phyloP scores from a whole-genome alignment of 495 filamentous ascomycete genomes.

The Margaritispora aquatica region DNA sequence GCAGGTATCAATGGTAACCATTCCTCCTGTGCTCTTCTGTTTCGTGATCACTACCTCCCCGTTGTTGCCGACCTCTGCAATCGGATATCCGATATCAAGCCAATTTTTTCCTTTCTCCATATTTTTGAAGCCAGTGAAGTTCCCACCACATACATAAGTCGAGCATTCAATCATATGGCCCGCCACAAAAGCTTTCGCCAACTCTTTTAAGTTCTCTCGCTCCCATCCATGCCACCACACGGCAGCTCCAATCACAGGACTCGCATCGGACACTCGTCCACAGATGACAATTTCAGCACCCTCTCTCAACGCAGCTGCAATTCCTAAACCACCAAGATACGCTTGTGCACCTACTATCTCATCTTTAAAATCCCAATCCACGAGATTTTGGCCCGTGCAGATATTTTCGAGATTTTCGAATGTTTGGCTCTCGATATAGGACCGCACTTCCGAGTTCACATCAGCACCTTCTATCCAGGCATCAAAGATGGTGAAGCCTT shows the following conservation, averaged over 20 bases:
- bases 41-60: conserved; percentile 37
- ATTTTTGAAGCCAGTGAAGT: conserved; percentile 54
- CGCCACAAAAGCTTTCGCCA: conserved; percentile 46
- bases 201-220: conserved; percentile 35
- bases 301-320: conserved; percentile 40
- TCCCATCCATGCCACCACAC: conserved; percentile 47
- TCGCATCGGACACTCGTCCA: conserved; percentile 49
- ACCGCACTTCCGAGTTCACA: conserved; percentile 1
- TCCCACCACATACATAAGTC: conserved; percentile 48
- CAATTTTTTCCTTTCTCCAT: conserved; percentile 29
- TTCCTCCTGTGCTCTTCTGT: conserved; percentile 13
- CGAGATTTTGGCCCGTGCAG: conserved; percentile 9
- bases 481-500: neutral
- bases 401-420: conserved; percentile 11
- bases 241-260: conserved; percentile 44
- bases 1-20: conserved; percentile 42
- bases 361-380: conserved; percentile 39
- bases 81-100: conserved; percentile 49
- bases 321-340: conserved; percentile 44
- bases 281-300: conserved; percentile 54
- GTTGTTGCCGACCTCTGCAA: conserved; percentile 47
- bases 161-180: conserved; percentile 53
- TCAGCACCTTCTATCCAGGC: conserved; percentile 9
- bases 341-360: conserved; percentile 30
- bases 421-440: neutral